A percentile compares a stretch with the other conserved stretches of the same genome.
phyloP scores from a whole-genome alignment of 108 stramenopile species.

The Cyclotella choctawhatcheeana region DNA sequence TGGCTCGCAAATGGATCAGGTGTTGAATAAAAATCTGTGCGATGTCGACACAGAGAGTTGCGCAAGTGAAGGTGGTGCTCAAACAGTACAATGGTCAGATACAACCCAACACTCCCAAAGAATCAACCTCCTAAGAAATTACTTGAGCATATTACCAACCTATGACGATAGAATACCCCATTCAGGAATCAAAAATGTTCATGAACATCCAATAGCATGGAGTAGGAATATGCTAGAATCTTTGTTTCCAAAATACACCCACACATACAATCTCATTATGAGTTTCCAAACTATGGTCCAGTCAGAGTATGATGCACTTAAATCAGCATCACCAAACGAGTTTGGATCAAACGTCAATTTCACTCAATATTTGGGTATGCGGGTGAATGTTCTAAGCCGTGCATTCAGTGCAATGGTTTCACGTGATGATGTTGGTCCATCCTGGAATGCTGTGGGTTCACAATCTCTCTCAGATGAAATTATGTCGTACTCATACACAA shows the following conservation, averaged over 20 bases:
- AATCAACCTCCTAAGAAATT: conserved; percentile 24
- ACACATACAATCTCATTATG: conserved; percentile 47
- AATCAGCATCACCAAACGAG: conserved; percentile 33
- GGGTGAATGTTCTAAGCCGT: conserved; percentile 77
- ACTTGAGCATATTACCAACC: conserved; percentile 57
- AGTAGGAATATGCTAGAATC: conserved; percentile 34
- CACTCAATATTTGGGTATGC: conserved; percentile 62
- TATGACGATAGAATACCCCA: conserved; percentile 45
- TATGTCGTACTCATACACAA: conserved; percentile 61
- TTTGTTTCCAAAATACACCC: conserved; percentile 48
- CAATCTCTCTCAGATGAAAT: conserved; percentile 56
- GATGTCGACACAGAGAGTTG: conserved; percentile 1
- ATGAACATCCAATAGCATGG: conserved; percentile 65
- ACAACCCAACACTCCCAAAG: conserved; percentile 22
- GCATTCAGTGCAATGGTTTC: conserved; percentile 63
- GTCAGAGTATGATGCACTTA: conserved; percentile 72
- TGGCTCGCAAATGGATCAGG: conserved; percentile 1
- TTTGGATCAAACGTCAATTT: conserved; percentile 53
- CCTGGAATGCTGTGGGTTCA: conserved; percentile 33
- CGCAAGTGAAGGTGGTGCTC: neutral
- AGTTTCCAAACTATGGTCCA: conserved; percentile 66
- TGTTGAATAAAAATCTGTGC: conserved; percentile 10
- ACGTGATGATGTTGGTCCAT: conserved; percentile 38
- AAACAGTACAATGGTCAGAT: conserved; percentile 19
- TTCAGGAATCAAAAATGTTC: conserved; percentile 11